These are phyloP conservation scores for Eucalyptus sideroxylon DNA, from an alignment of 345 rosid genomes.

Conservation along the genomic window DNA sequence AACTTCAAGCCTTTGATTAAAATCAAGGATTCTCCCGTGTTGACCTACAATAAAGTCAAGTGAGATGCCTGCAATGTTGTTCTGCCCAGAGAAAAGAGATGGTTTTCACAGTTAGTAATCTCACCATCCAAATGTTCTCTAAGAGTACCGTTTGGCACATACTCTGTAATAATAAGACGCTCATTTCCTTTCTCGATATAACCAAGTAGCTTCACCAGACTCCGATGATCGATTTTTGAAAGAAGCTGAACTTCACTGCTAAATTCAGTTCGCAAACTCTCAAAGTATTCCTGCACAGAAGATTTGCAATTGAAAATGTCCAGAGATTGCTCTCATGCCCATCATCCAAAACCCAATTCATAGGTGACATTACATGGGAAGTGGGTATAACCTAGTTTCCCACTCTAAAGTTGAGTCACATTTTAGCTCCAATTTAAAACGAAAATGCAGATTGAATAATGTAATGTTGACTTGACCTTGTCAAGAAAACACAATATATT, in stretches of 20 bases:
- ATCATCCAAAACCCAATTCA: neutral
- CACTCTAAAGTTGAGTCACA: neutral
- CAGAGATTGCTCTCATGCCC: neutral
- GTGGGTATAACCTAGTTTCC: neutral
- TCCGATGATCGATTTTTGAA: slow-evolving; percentile 84
- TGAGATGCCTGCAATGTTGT: neutral
- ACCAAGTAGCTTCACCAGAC: slow-evolving; percentile 85
- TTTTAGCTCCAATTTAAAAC: neutral
- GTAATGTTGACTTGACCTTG: neutral
- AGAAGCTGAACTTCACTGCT: slow-evolving; percentile 92
- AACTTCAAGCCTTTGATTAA: slow-evolving; percentile 87
- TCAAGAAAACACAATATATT: neutral
- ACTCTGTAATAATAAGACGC: slow-evolving; percentile 89
- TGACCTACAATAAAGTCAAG: slow-evolving; percentile 28
- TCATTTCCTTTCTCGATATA: slow-evolving; percentile 75
- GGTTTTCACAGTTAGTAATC: neutral
- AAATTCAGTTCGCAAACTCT: slow-evolving; percentile 59
- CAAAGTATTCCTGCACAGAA: slow-evolving; percentile 52
- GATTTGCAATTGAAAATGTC: neutral
- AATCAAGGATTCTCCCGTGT: slow-evolving; percentile 61
- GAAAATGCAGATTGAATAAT: neutral
- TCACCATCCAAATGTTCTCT: slow-evolving; percentile 96
- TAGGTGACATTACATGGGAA: neutral
- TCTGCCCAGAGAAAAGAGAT: neutral
- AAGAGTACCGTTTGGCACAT: slow-evolving; percentile 83